These are phyloP conservation scores for Nadsonia starkeyi-henricii DNA, from an alignment of 1,139 yeast genomes.

Conservation along the genomic window DNA sequence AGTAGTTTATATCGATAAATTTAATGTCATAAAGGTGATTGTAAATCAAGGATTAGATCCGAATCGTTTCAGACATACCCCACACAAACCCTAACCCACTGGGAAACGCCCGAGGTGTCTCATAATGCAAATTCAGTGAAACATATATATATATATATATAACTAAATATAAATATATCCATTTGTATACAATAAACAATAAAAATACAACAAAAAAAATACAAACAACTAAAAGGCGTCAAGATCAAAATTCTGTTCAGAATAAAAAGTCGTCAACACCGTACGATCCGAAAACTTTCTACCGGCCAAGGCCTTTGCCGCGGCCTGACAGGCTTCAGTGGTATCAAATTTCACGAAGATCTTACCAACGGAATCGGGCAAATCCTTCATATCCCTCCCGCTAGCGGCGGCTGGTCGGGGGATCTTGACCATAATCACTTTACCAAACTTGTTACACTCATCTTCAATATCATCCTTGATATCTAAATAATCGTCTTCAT, in stretches of 20 bases:
- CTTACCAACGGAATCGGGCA: constrained; percentile 54
- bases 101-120: too few species aligned
- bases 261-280: constrained; percentile 50
- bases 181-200: too few species aligned
- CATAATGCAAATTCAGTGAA: too few species aligned
- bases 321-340: constrained; percentile 38
- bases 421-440: constrained; percentile 41
- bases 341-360: constrained; percentile 52
- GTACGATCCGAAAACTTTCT: constrained; percentile 55
- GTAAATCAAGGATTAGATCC: too few species aligned
- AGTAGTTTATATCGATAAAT: too few species aligned
- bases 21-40: too few species aligned
- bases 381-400: constrained; percentile 6
- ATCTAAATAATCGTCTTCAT: constrained; percentile 36
- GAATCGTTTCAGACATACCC: too few species aligned
- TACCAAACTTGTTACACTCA: constrained; percentile 42
- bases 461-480: constrained; percentile 37
- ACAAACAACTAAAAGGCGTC: constrained; percentile 16
- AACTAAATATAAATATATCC: too few species aligned
- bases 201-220: too few species aligned
- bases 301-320: constrained; percentile 55
- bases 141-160: too few species aligned
- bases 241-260: constrained; percentile 36
- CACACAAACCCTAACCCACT: too few species aligned
- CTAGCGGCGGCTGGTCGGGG: constrained; percentile 49